phyloP scores from a whole-genome alignment of 1,284 basidiomycete genomes.

The Boletus chippewaensis region DNA sequence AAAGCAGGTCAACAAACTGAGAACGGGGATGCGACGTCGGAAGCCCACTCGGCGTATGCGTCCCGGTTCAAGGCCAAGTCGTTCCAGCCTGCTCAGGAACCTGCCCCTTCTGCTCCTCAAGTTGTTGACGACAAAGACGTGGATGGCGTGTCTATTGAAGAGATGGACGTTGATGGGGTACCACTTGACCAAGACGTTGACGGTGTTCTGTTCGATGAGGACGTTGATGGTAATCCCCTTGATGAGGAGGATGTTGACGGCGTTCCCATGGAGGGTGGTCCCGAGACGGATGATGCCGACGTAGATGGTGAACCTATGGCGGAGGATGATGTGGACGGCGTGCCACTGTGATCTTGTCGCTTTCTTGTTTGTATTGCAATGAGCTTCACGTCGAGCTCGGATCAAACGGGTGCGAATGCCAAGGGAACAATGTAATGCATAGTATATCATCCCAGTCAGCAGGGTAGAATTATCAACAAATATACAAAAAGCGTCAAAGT shows the following conservation, averaged over 20 bases:
- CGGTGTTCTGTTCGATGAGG: constrained; percentile 32
- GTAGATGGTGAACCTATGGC: constrained; percentile 31
- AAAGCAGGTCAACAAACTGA: constrained; percentile 29
- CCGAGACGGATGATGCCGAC: constrained; percentile 18
- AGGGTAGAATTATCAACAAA: background rate
- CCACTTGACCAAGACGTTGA: constrained; percentile 44
- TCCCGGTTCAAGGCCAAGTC: constrained; percentile 74
- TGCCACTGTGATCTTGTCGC: constrained; percentile 14
- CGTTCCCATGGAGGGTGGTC: constrained; percentile 23
- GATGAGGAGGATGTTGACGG: constrained; percentile 33
- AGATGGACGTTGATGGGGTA: constrained; percentile 35
- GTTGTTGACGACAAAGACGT: constrained; percentile 35
- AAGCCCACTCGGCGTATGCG: constrained; percentile 34
- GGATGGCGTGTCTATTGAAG: constrained; percentile 36
- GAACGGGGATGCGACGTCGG: constrained; percentile 27
- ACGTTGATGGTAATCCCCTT: constrained; percentile 36
- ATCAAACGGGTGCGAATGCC: background rate
- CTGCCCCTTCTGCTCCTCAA: constrained; percentile 27
- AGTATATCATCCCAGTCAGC: background rate
- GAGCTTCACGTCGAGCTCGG: background rate
- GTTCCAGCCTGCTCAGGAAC: constrained; percentile 61
- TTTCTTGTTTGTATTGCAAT: background rate
- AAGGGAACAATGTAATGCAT: background rate
- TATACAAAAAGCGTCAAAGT: constrained; percentile 15
- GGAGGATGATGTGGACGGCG: constrained; percentile 28